Evolutionary conservation across 164 flowering plant species (phyloP).

Genomic region (Stephania yunnanensis): DNA sequence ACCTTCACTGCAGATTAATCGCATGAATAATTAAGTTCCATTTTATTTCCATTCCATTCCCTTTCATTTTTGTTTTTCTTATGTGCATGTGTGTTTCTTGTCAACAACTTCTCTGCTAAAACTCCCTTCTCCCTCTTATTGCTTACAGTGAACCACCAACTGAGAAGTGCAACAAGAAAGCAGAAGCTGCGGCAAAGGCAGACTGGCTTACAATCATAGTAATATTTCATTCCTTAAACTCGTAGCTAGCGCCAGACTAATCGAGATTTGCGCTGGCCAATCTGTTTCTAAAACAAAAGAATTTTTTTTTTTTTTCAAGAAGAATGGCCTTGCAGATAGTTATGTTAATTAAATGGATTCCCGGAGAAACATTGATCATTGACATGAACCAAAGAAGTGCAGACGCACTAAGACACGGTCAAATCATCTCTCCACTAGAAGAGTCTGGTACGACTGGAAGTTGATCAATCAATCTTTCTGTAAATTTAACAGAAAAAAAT

Average conservation of each 20-base stretch:
- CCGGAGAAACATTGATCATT: neutral
- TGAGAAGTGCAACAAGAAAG: conserved; percentile 55
- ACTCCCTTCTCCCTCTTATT: conserved; percentile 5
- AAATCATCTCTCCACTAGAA: neutral
- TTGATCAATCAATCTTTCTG: neutral
- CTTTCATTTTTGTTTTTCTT: neutral
- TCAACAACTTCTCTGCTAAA: no score
- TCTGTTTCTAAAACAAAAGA: neutral
- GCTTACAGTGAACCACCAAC: conserved; percentile 77
- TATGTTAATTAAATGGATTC: no score
- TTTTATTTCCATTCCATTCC: no score
- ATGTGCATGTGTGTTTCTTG: no score
- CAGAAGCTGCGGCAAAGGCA: conserved; percentile 42
- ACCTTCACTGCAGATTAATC: no score
- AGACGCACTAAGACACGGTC: neutral
- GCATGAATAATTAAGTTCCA: no score
- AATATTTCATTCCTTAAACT: conserved; percentile 19
- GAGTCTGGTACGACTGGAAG: neutral
- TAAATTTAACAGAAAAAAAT: neutral
- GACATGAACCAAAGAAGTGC: neutral
- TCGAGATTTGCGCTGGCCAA: neutral
- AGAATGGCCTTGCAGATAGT: no score
- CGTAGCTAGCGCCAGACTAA: neutral
- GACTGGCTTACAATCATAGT: conserved; percentile 93
- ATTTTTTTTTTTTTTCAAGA: neutral